Percentiles rank a stretch among this genome's conserved stretches.
phyloP scores from a whole-genome alignment of 495 filamentous ascomycete genomes.

The Sporormia fimetaria region DNA sequence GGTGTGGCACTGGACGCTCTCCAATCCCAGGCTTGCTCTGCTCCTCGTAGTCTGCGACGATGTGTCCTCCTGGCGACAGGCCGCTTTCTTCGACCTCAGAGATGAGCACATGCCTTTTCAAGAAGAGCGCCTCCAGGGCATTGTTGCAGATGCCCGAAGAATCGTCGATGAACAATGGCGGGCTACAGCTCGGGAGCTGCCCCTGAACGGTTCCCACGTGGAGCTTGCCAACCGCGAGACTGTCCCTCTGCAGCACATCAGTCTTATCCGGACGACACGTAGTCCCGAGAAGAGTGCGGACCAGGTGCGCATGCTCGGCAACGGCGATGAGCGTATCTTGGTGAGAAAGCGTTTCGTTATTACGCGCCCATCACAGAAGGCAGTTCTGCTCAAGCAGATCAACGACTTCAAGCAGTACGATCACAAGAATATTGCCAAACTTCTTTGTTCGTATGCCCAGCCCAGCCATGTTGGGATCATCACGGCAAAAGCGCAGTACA shows the following conservation, averaged over 20 bases:
- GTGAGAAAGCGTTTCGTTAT: conserved; percentile 24
- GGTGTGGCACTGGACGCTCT: conserved; percentile 24
- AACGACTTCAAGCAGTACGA: conserved; percentile 20
- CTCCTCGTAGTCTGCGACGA: conserved; percentile 26
- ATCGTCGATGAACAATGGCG: conserved; percentile 25
- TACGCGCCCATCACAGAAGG: conserved; percentile 18
- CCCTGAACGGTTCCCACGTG: conserved; percentile 22
- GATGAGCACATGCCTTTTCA: conserved; percentile 26
- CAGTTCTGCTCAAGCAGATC: conserved; percentile 20
- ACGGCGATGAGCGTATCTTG: conserved; percentile 18
- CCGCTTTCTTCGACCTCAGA: conserved; percentile 22
- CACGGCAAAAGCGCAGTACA: conserved; percentile 20
- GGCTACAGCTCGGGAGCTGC: conserved; percentile 25
- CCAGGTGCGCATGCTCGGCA: conserved; percentile 18
- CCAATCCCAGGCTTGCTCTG: conserved; percentile 23
- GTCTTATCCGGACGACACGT: conserved; percentile 10
- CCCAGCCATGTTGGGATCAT: conserved; percentile 19
- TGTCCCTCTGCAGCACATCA: conserved; percentile 22
- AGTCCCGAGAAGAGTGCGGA: conserved; percentile 22
- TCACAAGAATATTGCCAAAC: conserved; percentile 23
- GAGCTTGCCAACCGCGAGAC: conserved; percentile 22
- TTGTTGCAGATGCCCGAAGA: conserved; percentile 21
- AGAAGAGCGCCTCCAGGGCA: conserved; percentile 15
- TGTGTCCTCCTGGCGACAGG: conserved; percentile 20
- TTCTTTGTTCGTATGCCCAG: conserved; percentile 25